A percentile compares a stretch with the other conserved stretches of the same genome.
phyloP scores from a whole-genome alignment of 352 stramenopile genomes.

The Globisporangium irregulare region DNA sequence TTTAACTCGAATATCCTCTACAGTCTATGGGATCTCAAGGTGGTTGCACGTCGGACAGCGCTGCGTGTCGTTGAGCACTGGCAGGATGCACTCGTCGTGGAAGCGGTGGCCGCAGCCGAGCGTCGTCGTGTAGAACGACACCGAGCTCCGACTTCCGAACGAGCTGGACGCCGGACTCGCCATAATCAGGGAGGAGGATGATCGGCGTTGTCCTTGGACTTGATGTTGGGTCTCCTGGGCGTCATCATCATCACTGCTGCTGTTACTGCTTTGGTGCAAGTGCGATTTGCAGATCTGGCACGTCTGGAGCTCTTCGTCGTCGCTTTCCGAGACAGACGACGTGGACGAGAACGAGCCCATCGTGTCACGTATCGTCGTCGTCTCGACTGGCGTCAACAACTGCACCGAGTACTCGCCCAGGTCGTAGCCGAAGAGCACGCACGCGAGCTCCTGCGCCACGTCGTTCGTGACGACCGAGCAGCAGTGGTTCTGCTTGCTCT shows the following conservation, averaged over 20 bases:
- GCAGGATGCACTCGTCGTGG: conserved; percentile 20
- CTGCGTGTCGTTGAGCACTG: conserved; percentile 5
- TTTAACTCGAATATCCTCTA: not conserved
- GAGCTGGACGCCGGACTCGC: not conserved
- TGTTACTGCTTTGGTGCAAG: not conserved
- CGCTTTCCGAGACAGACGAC: not conserved
- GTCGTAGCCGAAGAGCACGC: not conserved
- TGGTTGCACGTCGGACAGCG: not conserved
- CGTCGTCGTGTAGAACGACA: conserved; percentile 15
- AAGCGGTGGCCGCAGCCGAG: conserved; percentile 18
- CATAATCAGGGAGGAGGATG: not conserved
- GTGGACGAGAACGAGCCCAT: not conserved
- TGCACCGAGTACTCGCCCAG: not conserved
- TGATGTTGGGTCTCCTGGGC: too few species aligned
- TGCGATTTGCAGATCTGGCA: not conserved
- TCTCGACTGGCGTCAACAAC: not conserved
- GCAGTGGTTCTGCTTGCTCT: not conserved
- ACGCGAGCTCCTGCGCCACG: not conserved
- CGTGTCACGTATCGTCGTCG: not conserved
- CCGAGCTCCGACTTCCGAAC: not conserved
- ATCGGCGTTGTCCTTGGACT: not conserved
- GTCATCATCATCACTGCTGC: not conserved
- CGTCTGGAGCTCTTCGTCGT: not conserved
- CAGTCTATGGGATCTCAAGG: not conserved
- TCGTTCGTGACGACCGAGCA: not conserved